Percentiles rank a stretch among this genome's conserved stretches.
These are phyloP conservation scores for Isabelozyma gotoi DNA, from an alignment of 805 yeast species.

Conservation along the genomic window DNA sequence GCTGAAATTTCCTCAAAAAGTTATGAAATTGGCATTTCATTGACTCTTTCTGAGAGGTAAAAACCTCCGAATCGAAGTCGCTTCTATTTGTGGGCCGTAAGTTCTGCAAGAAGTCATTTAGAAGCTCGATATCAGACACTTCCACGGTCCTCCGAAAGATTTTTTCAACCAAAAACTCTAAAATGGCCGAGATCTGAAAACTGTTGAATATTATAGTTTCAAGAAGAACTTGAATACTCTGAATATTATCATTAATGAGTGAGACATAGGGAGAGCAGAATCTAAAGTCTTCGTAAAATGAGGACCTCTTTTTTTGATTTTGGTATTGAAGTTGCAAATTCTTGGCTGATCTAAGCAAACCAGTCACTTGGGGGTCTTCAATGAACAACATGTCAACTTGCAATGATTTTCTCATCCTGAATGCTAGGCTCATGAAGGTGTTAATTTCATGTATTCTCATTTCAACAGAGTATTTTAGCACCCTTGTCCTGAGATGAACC, in stretches of 20 bases:
- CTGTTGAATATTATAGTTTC: neutral
- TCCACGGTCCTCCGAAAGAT: neutral
- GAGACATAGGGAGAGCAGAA: neutral
- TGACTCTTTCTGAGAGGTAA: neutral
- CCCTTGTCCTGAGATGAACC: too few species aligned
- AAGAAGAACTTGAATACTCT: neutral
- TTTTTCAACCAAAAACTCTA: neutral
- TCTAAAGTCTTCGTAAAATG: neutral
- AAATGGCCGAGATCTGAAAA: neutral
- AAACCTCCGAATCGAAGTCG: too few species aligned
- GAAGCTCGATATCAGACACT: neutral
- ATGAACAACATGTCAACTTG: neutral
- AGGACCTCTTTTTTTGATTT: neutral
- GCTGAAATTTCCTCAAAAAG: neutral
- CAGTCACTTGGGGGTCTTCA: neutral
- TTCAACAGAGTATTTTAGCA: too few species aligned
- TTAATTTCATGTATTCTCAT: neutral
- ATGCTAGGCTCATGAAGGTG: neutral
- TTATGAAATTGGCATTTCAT: neutral
- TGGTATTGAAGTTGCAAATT: neutral
- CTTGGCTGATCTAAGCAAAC: neutral
- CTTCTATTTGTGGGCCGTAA: too few species aligned
- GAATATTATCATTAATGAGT: neutral
- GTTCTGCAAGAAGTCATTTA: neutral
- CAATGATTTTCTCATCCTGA: neutral